Conservation (phyloP, 495 filamentous ascomycete species). For the Massariosphaeria phaeospora region DNA sequence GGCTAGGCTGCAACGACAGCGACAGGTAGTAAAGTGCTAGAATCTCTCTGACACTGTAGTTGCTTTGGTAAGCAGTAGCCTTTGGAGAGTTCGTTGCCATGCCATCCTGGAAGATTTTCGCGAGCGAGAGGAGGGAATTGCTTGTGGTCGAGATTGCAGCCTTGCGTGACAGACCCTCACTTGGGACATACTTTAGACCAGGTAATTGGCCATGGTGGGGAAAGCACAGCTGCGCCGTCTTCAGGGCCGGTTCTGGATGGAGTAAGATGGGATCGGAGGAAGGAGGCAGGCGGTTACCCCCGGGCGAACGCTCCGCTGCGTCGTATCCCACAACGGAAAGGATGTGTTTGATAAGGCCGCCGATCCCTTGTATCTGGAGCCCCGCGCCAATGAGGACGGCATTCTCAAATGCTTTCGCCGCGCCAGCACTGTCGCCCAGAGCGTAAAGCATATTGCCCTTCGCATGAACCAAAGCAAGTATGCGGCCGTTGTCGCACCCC, state of each 20-base stretch:
- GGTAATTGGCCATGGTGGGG: conserved; percentile 72
- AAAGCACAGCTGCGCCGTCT: conserved; percentile 83
- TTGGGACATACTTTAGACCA: conserved; percentile 67
- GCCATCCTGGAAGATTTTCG: conserved; percentile 98
- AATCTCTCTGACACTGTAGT: conserved; percentile 84
- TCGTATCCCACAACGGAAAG: conserved; percentile 61
- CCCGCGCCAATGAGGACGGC: conserved; percentile 86
- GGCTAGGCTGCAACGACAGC: conserved; percentile 88
- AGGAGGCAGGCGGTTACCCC: conserved; percentile 25
- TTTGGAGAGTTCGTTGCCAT: conserved; percentile 72
- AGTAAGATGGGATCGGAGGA: conserved; percentile 66
- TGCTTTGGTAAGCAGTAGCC: conserved; percentile 53
- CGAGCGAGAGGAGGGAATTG: conserved; percentile 89
- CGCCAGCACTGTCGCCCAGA: conserved; percentile 74
- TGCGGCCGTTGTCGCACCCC: conserved; percentile 85
- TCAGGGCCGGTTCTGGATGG: conserved; percentile 74
- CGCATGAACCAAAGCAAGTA: conserved; percentile 86
- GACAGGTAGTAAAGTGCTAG: conserved; percentile 94
- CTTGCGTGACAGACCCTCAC: conserved; percentile 63
- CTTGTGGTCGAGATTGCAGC: conserved; percentile 90
- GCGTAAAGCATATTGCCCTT: conserved; percentile 99
- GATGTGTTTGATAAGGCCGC: conserved; percentile 74
- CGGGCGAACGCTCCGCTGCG: conserved; percentile 21
- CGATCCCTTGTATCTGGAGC: conserved; percentile 63
- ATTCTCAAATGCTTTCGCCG: conserved; percentile 90